Evolutionary conservation across 805 yeast species (phyloP).

Genomic region (Lipomyces yamadae): DNA sequence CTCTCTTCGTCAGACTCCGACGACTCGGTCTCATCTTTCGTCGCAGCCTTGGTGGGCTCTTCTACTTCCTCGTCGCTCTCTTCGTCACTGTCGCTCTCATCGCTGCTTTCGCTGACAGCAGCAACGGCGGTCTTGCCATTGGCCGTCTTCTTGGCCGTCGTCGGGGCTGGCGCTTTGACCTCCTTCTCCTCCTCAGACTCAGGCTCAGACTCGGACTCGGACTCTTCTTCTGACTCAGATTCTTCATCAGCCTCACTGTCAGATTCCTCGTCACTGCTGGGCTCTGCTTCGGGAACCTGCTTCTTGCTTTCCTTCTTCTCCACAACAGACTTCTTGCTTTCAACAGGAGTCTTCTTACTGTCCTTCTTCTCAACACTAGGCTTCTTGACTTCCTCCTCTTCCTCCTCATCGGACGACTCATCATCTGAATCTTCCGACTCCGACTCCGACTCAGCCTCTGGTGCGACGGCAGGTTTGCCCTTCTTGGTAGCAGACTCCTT

Average conservation of each 20-base stretch:
- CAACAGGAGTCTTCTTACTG: constrained; percentile 22
- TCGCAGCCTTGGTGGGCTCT: constrained; percentile 34
- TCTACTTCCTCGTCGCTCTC: constrained; percentile 1
- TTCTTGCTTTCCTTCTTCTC: constrained; percentile 18
- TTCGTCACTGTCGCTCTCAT: constrained; percentile 10
- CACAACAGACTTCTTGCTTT: constrained; percentile 20
- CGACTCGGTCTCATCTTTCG: constrained; percentile 45
- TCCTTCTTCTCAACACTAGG: constrained; percentile 3
- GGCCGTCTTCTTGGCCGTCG: constrained; percentile 18
- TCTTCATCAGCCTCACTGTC: constrained; percentile 43
- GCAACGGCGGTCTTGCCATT: constrained; percentile 22
- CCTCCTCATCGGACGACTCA: constrained; percentile 37
- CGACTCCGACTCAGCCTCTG: constrained; percentile 38
- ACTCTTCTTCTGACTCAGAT: constrained; percentile 42
- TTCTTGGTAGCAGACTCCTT: constrained; percentile 18
- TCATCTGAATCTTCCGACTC: constrained; percentile 43
- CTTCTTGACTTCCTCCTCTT: constrained; percentile 39
- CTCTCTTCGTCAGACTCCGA: constrained; percentile 44
- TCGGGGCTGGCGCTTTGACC: constrained; percentile 22
- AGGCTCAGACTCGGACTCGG: constrained; percentile 44
- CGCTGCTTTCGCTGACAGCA: constrained; percentile 32
- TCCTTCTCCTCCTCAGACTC: constrained; percentile 41
- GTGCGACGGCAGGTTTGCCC: constrained; percentile 20
- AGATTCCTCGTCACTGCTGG: constrained; percentile 42
- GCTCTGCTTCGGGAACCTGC: constrained; percentile 25